Conservation (phyloP, 148 eudicot genomes). For the Polygonum aviculare region DNA sequence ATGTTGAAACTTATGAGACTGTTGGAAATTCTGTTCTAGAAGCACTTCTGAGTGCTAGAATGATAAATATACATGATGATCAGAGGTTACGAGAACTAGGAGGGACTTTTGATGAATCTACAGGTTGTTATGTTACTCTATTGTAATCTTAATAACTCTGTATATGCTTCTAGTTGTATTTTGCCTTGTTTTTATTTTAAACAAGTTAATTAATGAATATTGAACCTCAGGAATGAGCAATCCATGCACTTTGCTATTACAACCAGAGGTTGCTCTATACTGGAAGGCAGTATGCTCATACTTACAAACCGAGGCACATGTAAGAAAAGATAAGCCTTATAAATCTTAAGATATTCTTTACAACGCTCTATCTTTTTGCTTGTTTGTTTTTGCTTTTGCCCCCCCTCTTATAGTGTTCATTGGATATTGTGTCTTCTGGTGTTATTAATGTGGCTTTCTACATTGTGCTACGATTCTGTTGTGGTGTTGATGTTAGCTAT, state of each 20-base stretch:
- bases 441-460: neutral
- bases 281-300: conserved; percentile 79
- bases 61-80: conserved; percentile 47
- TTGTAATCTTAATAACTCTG: neutral
- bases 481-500: neutral
- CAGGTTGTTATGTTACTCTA: conserved; percentile 38
- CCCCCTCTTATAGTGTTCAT: neutral
- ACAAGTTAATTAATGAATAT: neutral
- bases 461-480: neutral
- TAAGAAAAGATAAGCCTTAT: conserved; percentile 17
- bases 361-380: neutral
- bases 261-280: conserved; percentile 84
- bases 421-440: neutral
- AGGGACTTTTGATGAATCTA: conserved; percentile 24
- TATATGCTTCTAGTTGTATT: neutral
- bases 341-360: neutral
- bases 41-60: conserved; percentile 59
- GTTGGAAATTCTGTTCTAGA: conserved; percentile 76
- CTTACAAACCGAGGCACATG: conserved; percentile 71
- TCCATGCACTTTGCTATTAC: conserved; percentile 41
- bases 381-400: neutral
- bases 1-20: conserved; percentile 91
- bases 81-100: conserved; percentile 43
- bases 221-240: conserved; percentile 19
- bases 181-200: neutral